These are phyloP conservation scores for Dactylella cylindrospora DNA, from an alignment of 2,329 filamentous ascomycete species.

Conservation along the genomic window DNA sequence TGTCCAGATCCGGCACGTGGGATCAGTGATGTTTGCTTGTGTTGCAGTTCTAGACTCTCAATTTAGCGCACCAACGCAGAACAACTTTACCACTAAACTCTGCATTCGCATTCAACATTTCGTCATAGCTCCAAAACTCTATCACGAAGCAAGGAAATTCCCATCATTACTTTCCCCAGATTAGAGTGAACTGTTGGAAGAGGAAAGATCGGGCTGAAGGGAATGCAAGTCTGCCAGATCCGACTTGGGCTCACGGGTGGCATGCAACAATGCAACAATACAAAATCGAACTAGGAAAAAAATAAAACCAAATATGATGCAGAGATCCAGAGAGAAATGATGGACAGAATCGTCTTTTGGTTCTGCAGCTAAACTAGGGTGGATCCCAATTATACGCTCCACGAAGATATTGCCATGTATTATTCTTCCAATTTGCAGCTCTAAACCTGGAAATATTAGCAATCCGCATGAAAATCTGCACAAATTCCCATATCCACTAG, in stretches of 20 bases:
- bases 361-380: too few relatives aligned
- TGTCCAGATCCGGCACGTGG: conserved; percentile 8
- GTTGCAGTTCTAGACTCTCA: conserved; percentile 18
- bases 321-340: too few relatives aligned
- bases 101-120: conserved; percentile 35
- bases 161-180: conserved; percentile 15
- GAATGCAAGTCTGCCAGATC: not conserved
- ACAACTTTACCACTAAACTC: conserved; percentile 5
- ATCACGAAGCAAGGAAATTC: conserved; percentile 16
- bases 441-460: not conserved
- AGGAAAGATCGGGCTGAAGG: too few relatives aligned
- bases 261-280: not conserved
- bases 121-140: conserved; percentile 43
- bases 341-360: too few relatives aligned
- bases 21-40: conserved; percentile 5
- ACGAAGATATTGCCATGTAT: too few relatives aligned
- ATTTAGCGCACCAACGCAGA: conserved; percentile 15
- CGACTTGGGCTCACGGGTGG: not conserved
- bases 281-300: too few relatives aligned
- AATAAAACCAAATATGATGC: too few relatives aligned
- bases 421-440: too few relatives aligned
- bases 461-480: conserved; percentile 30
- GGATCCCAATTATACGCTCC: too few relatives aligned
- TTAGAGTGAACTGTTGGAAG: conserved; percentile 6
- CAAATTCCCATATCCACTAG: conserved; percentile 29